Conservation (phyloP, 1,139 yeast genomes). For the Schwanniomyces etchellsii region DNA sequence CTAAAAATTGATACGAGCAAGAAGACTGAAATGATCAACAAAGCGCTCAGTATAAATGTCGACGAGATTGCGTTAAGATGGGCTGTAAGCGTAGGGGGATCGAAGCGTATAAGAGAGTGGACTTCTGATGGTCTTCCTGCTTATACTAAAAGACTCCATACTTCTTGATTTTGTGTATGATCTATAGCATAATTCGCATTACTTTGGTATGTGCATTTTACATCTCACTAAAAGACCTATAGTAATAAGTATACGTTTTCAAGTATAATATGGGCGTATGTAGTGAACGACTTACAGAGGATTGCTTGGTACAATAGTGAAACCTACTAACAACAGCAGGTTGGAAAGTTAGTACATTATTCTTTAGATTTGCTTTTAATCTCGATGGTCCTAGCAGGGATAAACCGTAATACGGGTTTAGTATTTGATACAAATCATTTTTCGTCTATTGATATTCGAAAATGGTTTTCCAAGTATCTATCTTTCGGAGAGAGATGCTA, state of each 20-base stretch:
- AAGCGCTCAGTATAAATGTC: slow-evolving; percentile 36
- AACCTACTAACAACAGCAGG: too few relatives aligned
- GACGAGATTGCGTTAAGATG: slow-evolving; percentile 44
- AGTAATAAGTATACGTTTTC: too few relatives aligned
- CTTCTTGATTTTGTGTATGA: slow-evolving; percentile 2
- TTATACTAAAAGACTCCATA: slow-evolving; percentile 39
- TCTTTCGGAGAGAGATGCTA: slow-evolving; percentile 50
- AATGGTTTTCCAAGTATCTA: slow-evolving; percentile 49
- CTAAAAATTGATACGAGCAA: slow-evolving; percentile 10
- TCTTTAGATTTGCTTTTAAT: slow-evolving; percentile 54
- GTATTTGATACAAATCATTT: slow-evolving; percentile 41
- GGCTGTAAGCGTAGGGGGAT: slow-evolving; percentile 32
- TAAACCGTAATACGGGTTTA: slow-evolving; percentile 60
- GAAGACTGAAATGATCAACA: slow-evolving; percentile 15
- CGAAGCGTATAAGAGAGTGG: slow-evolving; percentile 62
- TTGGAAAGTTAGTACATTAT: slow-evolving; percentile 52
- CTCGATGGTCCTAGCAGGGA: slow-evolving; percentile 60
- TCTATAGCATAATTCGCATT: background rate
- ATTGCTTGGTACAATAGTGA: too few relatives aligned
- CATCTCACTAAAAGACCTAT: too few relatives aligned
- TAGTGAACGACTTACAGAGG: slow-evolving; percentile 1
- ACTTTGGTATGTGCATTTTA: too few relatives aligned
- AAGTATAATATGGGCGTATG: slow-evolving; percentile 9
- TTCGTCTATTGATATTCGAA: slow-evolving; percentile 48
- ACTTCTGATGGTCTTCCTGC: slow-evolving; percentile 42